phyloP scores from a whole-genome alignment of 441 rosid genomes.

The Syzygium malaccense region DNA sequence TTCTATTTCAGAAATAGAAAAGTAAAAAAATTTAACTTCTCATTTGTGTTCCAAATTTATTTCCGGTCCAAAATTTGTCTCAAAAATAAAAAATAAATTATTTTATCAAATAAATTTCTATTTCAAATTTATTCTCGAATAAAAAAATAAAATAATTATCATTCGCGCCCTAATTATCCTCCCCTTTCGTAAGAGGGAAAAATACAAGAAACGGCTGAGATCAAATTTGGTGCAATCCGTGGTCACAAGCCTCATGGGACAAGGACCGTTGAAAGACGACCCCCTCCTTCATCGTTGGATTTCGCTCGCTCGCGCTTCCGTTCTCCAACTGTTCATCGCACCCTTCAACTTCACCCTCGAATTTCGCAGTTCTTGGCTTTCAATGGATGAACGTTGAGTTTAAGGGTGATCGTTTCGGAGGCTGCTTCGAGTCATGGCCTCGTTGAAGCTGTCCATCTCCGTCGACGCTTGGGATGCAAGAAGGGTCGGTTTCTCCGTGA shows the following conservation, averaged over 20 bases:
- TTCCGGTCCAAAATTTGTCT: rapidly evolving
- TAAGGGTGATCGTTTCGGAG: not conserved
- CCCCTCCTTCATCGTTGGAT: not conserved
- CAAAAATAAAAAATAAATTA: no score
- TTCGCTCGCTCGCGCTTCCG: not conserved
- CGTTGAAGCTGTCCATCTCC: constrained; percentile 35
- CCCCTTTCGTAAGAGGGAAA: not conserved
- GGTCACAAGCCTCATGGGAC: not conserved
- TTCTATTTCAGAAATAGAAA: no score
- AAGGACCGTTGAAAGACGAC: not conserved
- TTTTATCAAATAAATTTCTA: no score
- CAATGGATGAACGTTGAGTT: not conserved
- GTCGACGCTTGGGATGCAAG: constrained; percentile 44
- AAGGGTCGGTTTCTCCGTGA: constrained; percentile 27
- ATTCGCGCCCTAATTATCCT: not conserved
- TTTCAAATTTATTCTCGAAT: no score
- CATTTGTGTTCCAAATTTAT: no score
- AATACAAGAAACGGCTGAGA: not conserved
- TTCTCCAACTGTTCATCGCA: not conserved
- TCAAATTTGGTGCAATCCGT: not conserved
- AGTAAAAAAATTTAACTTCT: no score
- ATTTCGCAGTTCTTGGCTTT: not conserved
- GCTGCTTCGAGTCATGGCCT: constrained; percentile 32
- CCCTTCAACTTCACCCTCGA: not conserved
- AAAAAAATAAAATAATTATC: no score